A percentile compares a stretch with the other conserved stretches of the same genome.
These are phyloP conservation scores for Flammula alnicola DNA, from an alignment of 1,284 basidiomycete species.

Conservation along the genomic window DNA sequence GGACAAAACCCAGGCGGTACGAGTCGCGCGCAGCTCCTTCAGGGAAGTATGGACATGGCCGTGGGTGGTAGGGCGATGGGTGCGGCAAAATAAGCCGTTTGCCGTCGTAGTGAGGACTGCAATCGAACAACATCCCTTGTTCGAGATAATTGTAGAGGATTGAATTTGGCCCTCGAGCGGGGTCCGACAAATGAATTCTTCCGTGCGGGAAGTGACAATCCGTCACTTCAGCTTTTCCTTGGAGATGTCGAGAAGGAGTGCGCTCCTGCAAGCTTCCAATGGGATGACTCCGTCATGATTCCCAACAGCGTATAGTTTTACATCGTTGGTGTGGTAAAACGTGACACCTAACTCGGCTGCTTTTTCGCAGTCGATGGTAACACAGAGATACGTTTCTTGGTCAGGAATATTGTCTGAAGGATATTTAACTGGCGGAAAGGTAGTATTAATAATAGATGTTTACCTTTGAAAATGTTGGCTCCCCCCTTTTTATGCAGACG, in stretches of 20 bases:
- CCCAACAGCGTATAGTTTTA: slow-evolving; percentile 24
- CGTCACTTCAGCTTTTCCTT: slow-evolving; percentile 13
- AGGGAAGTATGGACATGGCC: too few species aligned
- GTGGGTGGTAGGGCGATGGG: too few species aligned
- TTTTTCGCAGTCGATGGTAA: slow-evolving; percentile 25
- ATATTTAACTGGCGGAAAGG: not conserved
- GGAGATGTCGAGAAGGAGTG: slow-evolving; percentile 19
- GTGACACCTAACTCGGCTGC: slow-evolving; percentile 26
- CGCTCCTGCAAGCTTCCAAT: slow-evolving; percentile 21
- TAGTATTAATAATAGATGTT: not conserved
- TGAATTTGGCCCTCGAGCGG: too few species aligned
- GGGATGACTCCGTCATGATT: slow-evolving; percentile 24
- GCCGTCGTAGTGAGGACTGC: too few species aligned
- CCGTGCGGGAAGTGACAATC: too few species aligned
- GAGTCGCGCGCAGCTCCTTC: too few species aligned
- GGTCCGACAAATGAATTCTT: too few species aligned
- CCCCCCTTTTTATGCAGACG: slow-evolving; percentile 11
- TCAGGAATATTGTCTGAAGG: slow-evolving; percentile 17
- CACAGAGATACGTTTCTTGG: slow-evolving; percentile 15
- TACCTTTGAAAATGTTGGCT: slow-evolving; percentile 13
- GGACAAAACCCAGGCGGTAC: too few species aligned
- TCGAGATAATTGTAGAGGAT: too few species aligned
- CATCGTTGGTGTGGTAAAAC: slow-evolving; percentile 25
- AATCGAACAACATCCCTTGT: too few species aligned
- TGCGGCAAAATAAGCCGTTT: too few species aligned